Evolutionary conservation across 805 yeast genomes (phyloP), one percentile per base, ranked within the genome.

Genomic region (Helenozyma baotianmanensis): DNA sequence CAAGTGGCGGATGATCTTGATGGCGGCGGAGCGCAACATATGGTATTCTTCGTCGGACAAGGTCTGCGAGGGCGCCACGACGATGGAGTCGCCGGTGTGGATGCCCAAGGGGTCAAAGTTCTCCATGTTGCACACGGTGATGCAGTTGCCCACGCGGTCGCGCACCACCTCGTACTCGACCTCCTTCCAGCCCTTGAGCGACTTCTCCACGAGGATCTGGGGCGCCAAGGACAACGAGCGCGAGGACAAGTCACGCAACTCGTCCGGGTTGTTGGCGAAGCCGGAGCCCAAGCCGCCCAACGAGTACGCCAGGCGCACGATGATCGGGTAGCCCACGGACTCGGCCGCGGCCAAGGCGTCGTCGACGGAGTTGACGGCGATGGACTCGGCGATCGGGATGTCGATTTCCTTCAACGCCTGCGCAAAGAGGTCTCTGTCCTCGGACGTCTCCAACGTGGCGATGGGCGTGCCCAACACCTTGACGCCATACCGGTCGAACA

Each of bases 41-140:
- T 90, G 95, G 67, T 86, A 90, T 58, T 90, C 98, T 60, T 89
- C 95, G 63, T 90, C 98, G 23, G 96, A 83, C 52, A 90, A 70
- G 25, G 98, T 90, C 67, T 90, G 98, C 26, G 97, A 88, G 30
- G 98, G 98, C 35, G 98, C 98, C 55, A 92, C 96, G 30, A 90
- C 98, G 52, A 90, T 92, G 25, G 98, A 92, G 62, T 90, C 98
- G 70, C 98, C 98, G 36, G 98, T 90, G 68, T 90, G 98, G 53
- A 90, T 83, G 50, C 98, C 98, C 50, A 90, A 76, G 27, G 98
- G 98, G 64, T 90, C 98, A 51, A 90, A 90, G 71, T 90, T 90
- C 69, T 90, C 98, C 98, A 90, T 90, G 66, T 90, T 90, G 74
- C 98, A 90, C 33, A 90, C 98, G 27, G 98, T 90, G 59, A 90